Evolutionary conservation across 169 alveolate genomes (phyloP).

Genomic region (Plasmodium sp.): DNA sequence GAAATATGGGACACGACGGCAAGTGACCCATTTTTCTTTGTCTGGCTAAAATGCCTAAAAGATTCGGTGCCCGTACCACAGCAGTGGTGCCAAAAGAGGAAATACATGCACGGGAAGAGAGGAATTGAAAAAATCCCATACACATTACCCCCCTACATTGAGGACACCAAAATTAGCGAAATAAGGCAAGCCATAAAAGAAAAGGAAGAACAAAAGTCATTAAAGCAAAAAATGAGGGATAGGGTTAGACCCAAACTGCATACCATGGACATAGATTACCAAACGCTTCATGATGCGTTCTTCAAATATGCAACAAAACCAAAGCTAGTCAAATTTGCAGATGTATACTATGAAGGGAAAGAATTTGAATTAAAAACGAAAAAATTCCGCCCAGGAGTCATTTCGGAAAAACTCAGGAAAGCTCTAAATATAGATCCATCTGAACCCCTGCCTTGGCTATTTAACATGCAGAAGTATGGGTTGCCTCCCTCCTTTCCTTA

Average conservation of each 20-base stretch:
- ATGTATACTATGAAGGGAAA: slow-evolving; percentile 98
- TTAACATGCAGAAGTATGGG: slow-evolving; percentile 98
- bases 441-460: slow-evolving; percentile 98
- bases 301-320: slow-evolving; percentile 97
- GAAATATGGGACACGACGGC: slow-evolving; percentile 97
- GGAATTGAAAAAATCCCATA: slow-evolving; percentile 96
- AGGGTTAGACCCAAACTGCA: slow-evolving; percentile 98
- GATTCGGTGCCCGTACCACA: slow-evolving; percentile 98
- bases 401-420: slow-evolving; percentile 93
- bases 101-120: slow-evolving; percentile 95
- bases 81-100: slow-evolving; percentile 98
- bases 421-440: slow-evolving; percentile 97
- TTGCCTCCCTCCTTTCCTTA: slow-evolving; percentile 99
- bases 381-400: slow-evolving; percentile 95
- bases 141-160: slow-evolving; percentile 94
- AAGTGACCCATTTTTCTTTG: slow-evolving; percentile 95
- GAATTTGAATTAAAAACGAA: slow-evolving; percentile 95
- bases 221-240: slow-evolving; percentile 97
- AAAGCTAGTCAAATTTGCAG: slow-evolving; percentile 96
- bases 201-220: slow-evolving; percentile 94
- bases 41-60: slow-evolving; percentile 94
- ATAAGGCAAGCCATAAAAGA: slow-evolving; percentile 92
- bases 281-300: slow-evolving; percentile 98
- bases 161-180: slow-evolving; percentile 92
- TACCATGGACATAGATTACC: slow-evolving; percentile 96